Conservation (phyloP, 2,329 filamentous ascomycete species). For the Colletotrichum tofieldiae region DNA sequence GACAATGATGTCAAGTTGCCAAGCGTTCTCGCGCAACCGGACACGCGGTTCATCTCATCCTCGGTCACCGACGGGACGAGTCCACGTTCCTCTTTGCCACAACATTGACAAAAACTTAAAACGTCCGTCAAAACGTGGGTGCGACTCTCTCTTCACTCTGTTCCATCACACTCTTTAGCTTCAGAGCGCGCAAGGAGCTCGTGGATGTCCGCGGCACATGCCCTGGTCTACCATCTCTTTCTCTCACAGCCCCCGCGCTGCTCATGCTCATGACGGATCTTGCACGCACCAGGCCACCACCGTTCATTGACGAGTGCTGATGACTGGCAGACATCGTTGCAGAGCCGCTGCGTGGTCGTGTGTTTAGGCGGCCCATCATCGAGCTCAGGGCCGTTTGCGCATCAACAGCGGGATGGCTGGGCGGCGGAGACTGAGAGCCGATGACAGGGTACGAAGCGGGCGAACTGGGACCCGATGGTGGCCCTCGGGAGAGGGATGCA, state of each 20-base stretch:
- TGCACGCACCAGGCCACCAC: conserved; percentile 8
- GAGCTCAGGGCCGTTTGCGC: conserved; percentile 48
- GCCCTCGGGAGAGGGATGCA: conserved; percentile 16
- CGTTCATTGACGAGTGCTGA: conserved; percentile 36
- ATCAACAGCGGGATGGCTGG: conserved; percentile 42
- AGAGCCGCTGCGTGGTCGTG: conserved; percentile 47
- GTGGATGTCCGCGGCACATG: conserved; percentile 35
- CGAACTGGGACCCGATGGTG: conserved; percentile 1
- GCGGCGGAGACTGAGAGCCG: conserved; percentile 46
- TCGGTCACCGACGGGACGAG: conserved; percentile 27
- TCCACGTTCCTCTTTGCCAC: neutral
- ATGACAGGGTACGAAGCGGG: conserved; percentile 43
- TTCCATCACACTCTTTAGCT: conserved; percentile 41
- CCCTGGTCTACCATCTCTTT: neutral
- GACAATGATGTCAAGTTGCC: neutral
- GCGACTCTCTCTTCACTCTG: conserved; percentile 40
- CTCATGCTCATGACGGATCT: conserved; percentile 22
- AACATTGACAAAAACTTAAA: neutral
- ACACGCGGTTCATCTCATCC: conserved; percentile 17
- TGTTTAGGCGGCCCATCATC: conserved; percentile 54
- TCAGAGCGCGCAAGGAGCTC: conserved; percentile 45
- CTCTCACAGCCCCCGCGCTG: conserved; percentile 15
- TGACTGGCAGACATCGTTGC: conserved; percentile 30
- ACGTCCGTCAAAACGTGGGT: conserved; percentile 35
- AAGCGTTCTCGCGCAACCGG: neutral